Evolutionary conservation across 2,329 filamentous ascomycete species (phyloP).

Genomic region (Xylaria arbuscula): DNA sequence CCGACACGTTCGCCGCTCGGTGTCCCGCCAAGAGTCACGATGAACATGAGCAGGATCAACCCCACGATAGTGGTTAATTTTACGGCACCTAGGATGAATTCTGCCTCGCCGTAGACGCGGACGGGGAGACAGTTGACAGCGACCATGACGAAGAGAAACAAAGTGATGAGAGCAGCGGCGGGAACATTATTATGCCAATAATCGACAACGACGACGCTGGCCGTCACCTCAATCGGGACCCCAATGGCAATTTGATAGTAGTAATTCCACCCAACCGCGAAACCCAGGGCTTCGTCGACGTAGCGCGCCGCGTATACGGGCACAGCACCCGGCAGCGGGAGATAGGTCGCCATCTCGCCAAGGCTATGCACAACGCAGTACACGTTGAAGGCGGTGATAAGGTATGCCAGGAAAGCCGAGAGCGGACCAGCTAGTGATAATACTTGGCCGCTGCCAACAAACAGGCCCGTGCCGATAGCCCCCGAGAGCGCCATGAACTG

Average conservation of each 20-base stretch:
- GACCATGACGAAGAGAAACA: constrained; percentile 54
- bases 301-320: constrained; percentile 62
- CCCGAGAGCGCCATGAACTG: constrained; percentile 63
- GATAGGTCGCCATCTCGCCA: constrained; percentile 70
- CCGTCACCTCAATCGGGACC: constrained; percentile 61
- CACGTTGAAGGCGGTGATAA: constrained; percentile 59
- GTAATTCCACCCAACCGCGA: constrained; percentile 64
- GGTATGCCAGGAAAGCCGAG: constrained; percentile 56
- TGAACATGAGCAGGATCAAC: constrained; percentile 61
- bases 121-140: constrained; percentile 54
- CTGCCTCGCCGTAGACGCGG: constrained; percentile 64
- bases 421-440: constrained; percentile 57
- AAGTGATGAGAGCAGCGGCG: constrained; percentile 49
- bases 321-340: constrained; percentile 67
- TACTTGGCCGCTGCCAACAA: constrained; percentile 58
- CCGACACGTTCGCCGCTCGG: constrained; percentile 57
- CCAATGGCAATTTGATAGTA: constrained; percentile 63
- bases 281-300: constrained; percentile 60
- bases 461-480: constrained; percentile 59
- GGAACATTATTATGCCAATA: constrained; percentile 54
- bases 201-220: constrained; percentile 59
- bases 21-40: constrained; percentile 60
- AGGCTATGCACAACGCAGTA: constrained; percentile 62
- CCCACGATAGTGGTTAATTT: constrained; percentile 63
- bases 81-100: constrained; percentile 62